Evolutionary conservation across 1,284 basidiomycete species (phyloP), one percentile per base, ranked within the genome.

Genomic region (Irpex sp.): DNA sequence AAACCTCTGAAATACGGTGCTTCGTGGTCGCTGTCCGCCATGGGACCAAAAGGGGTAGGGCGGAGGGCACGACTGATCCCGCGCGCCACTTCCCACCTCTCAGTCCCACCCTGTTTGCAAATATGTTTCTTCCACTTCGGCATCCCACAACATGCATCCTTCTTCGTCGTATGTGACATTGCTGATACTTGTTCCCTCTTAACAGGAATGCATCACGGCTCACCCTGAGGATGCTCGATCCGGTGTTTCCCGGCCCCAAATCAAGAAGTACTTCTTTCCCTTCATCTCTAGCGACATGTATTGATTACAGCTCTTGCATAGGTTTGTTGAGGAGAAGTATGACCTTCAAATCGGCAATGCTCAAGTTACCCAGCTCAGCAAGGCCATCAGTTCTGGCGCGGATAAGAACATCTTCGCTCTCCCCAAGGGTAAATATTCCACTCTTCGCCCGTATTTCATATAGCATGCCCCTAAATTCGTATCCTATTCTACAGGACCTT

Each of bases 221-320:
- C 81, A 90, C 77, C 83, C 86, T 31, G 90, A 92, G 46, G 93
- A 94, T 66, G 86, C 90, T 65, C 92, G 94, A 67, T 74, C 76
- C 65, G 95, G 95, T 75, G 93, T 96, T 68, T 95, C 94, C 70
- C 91, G 95, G 62, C 92, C 90, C 64, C 88, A 90, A 72, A 94
- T 97, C 80, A 97, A 97, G 86, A 96, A 94, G 94, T 90, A 74
- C 60, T 70, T 17, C 33, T 36, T 58, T 55, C 64, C 46, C 53
- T 60, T 39, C 36, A 17, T n/a, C 58, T 49, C 51, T 63, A 43
- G 35, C 26, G 37, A 50, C 33, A 8, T 21, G 21, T 36, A 21
- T 26, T 47, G 47, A 55, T 63, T 11, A 3, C 21, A 51, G 33
- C 39, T 46, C 39, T 31, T 47, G 13, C 37, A 7, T 57, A 75